Conservation (phyloP, 2,329 filamentous ascomycete species). For the Stachybotrys chartarum region DNA sequence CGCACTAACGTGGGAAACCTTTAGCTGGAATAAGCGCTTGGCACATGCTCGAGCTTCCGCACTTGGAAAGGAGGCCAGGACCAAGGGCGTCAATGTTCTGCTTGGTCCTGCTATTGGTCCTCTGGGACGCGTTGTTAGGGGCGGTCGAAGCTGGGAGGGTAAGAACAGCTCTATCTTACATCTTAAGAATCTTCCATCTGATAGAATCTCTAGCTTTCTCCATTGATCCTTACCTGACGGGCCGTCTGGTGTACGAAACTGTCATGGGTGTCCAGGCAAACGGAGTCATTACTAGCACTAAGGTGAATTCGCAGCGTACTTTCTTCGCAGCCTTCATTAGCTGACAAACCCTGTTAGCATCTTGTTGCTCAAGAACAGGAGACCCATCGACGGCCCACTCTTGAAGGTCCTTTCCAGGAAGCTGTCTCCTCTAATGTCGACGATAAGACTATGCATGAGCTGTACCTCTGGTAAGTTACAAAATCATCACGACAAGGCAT, state of each 20-base stretch:
- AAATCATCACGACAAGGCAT: not conserved
- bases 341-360: too few relatives aligned
- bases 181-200: too few relatives aligned
- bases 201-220: too few relatives aligned
- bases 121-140: not conserved
- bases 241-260: not conserved
- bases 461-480: slow-evolving; percentile 50
- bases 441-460: slow-evolving; percentile 57
- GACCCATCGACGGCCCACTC: slow-evolving; percentile 70
- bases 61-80: too few relatives aligned
- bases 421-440: slow-evolving; percentile 57
- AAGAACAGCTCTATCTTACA: too few relatives aligned
- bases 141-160: not conserved
- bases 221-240: not conserved
- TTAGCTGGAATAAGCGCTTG: too few relatives aligned
- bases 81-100: too few relatives aligned
- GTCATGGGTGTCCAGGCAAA: slow-evolving; percentile 43
- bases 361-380: slow-evolving; percentile 70
- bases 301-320: too few relatives aligned
- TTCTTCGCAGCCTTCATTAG: too few relatives aligned
- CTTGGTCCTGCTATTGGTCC: not conserved
- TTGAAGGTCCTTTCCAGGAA: slow-evolving; percentile 45
- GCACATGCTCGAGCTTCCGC: too few relatives aligned
- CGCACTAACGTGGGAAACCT: too few relatives aligned
- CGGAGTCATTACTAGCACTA: not conserved